Conservation (phyloP, 106 monocot species). For the Acanthochlamys bracteata region DNA sequence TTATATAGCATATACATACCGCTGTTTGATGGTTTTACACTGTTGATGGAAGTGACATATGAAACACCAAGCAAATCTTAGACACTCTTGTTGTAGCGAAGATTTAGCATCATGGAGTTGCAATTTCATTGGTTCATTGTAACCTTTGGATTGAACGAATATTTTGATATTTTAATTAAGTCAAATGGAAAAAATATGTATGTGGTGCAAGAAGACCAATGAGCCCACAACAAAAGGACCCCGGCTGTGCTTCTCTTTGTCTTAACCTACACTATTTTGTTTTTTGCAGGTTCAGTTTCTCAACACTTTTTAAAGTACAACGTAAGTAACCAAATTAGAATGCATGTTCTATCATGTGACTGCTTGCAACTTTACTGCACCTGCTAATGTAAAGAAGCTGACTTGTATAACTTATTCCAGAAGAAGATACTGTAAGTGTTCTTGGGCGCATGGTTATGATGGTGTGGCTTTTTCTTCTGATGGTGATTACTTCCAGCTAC, state of each 20-base stretch:
- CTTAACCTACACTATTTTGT: slow-evolving; percentile 1
- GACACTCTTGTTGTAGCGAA: too few relatives aligned
- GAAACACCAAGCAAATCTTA: too few relatives aligned
- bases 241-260: not conserved
- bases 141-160: too few relatives aligned
- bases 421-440: slow-evolving; percentile 45
- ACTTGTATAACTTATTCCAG: slow-evolving; percentile 22
- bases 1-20: too few relatives aligned
- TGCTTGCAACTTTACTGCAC: not conserved
- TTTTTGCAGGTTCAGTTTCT: slow-evolving; percentile 60
- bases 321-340: slow-evolving; percentile 28
- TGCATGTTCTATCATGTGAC: not conserved
- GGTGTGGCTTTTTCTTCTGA: slow-evolving; percentile 66
- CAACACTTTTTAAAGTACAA: slow-evolving; percentile 43
- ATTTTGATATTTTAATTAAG: too few relatives aligned
- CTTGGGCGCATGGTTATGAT: slow-evolving; percentile 67
- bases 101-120: too few relatives aligned
- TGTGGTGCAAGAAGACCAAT: too few relatives aligned
- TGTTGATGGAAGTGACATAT: too few relatives aligned
- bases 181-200: too few relatives aligned
- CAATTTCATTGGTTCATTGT: too few relatives aligned
- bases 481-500: slow-evolving; percentile 75
- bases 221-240: not conserved
- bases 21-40: too few relatives aligned
- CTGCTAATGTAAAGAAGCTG: not conserved